Evolutionary conservation across 2,329 filamentous ascomycete genomes (phyloP).

Genomic region (Ascochyta viciae-villosae): DNA sequence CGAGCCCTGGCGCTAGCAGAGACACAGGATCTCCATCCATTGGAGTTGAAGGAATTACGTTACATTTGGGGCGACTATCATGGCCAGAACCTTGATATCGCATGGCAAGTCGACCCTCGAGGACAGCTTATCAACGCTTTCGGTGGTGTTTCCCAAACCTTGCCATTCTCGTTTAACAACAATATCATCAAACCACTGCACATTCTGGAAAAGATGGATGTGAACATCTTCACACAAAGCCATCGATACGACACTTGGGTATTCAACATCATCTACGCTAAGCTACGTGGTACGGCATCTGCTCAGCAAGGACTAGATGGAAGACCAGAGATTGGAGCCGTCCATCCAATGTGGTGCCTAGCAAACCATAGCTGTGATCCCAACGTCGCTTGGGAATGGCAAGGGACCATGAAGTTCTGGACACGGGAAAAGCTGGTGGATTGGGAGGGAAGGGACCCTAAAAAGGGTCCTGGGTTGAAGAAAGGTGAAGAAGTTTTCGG

Average conservation of each 20-base stretch:
- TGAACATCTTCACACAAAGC: slow-evolving; percentile 70
- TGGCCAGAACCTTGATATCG: slow-evolving; percentile 30
- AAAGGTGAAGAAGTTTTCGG: slow-evolving; percentile 86
- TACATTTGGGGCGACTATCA: slow-evolving; percentile 72
- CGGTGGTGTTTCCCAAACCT: slow-evolving; percentile 58
- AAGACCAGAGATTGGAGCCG: slow-evolving; percentile 87
- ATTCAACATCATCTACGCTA: slow-evolving; percentile 89
- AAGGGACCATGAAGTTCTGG: slow-evolving; percentile 76
- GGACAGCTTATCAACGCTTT: slow-evolving; percentile 28
- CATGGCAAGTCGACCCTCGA: slow-evolving; percentile 26
- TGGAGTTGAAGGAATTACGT: slow-evolving; percentile 66
- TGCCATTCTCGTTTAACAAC: slow-evolving; percentile 79
- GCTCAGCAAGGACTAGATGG: slow-evolving; percentile 75
- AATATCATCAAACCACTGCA: slow-evolving; percentile 79
- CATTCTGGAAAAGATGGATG: slow-evolving; percentile 82
- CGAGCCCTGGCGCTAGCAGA: slow-evolving; percentile 67
- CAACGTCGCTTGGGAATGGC: slow-evolving; percentile 95
- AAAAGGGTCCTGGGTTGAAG: slow-evolving; percentile 66
- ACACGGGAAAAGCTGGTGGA: slow-evolving; percentile 65
- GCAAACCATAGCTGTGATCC: slow-evolving; percentile 97
- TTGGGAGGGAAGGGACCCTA: slow-evolving; percentile 49
- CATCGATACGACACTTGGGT: slow-evolving; percentile 77
- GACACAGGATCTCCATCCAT: slow-evolving; percentile 64
- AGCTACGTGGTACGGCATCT: slow-evolving; percentile 89
- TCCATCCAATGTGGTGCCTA: slow-evolving; percentile 94